Percentiles rank a stretch among this genome's conserved stretches.
These are phyloP conservation scores for Pleurotus citrinopileatus DNA, from an alignment of 768 basidiomycete genomes.

Conservation along the genomic window DNA sequence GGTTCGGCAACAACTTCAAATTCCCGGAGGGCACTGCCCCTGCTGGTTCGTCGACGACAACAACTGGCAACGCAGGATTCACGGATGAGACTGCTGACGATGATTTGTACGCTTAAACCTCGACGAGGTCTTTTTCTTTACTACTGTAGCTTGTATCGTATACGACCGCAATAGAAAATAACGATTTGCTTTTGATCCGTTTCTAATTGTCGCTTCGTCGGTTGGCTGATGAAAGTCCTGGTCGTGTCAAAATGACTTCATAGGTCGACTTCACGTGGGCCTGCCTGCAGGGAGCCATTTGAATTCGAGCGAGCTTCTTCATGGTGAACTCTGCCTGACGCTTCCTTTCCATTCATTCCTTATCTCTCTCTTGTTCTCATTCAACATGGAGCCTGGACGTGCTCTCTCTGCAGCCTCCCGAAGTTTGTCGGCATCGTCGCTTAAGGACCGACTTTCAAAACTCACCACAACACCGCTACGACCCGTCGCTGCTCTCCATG, in stretches of 20 bases:
- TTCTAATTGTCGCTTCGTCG: background rate
- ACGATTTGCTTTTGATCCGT: background rate
- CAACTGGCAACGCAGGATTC: constrained; percentile 69
- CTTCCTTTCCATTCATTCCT: background rate
- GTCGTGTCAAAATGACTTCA: background rate
- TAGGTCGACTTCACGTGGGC: constrained; percentile 4
- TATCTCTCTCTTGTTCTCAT: background rate
- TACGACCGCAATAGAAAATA: background rate
- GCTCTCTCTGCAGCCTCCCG: constrained; percentile 39
- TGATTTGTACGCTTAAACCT: constrained; percentile 78
- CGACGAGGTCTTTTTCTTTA: background rate
- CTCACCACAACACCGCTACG: constrained; percentile 55
- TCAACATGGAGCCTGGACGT: constrained; percentile 20
- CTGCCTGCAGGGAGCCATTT: background rate
- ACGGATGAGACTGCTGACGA: constrained; percentile 86
- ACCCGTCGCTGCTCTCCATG: constrained; percentile 63
- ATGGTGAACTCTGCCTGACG: constrained; percentile 1
- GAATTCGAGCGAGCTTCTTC: background rate
- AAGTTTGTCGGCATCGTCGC: constrained; percentile 55
- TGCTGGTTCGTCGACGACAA: constrained; percentile 36
- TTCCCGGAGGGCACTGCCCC: constrained; percentile 80
- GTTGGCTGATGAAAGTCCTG: background rate
- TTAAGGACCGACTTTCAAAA: constrained; percentile 62
- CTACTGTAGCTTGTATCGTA: constrained; percentile 1
- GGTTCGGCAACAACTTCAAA: constrained; percentile 94